Base-by-base conservation (phyloP, 495 filamentous ascomycete genomes). In the Penicillium subrubescens region DNA sequence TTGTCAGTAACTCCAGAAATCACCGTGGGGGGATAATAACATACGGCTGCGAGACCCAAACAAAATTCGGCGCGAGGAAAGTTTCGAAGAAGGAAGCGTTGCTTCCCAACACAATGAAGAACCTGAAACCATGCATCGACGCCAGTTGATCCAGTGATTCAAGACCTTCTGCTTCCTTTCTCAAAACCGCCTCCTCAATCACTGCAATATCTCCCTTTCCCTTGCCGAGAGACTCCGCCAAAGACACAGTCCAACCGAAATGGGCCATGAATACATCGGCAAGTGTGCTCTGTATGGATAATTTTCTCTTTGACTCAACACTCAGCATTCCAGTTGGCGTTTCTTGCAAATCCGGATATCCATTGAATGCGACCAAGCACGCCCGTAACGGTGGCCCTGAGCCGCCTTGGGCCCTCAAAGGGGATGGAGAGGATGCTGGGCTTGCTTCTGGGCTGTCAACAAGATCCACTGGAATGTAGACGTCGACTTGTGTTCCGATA, bases 401-500 rank as follows among this genome's bases (percentile, higher is more conserved):
- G 11, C 27, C 8, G 1, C 5, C 35, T 17, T 27, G 5, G 8
- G 10, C 10, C 14, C 4, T 14, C 19, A 34, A 11, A 37, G 52
- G 31, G 7, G 52, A 25, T 10, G 33, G 7, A 25, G 2, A 25
- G 8, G 19, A 25, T 10, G 23, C 55, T 39, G 37, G 21, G 8
- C 21, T 57, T 57, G 35, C 27, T 37, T 31, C 29, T 23, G 17
- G 58, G 37, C 14, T 27, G 41, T 71, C 85, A 15, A 75, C 55
- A n/a, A 68, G 57, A 23, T 75, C 69, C 14, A 87, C 75, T 0
- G 83, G 83, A 25, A 87, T 71, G 37, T 73, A 75, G 4, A 90
- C 83, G 5, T 80, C 84, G 7, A 87, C 82, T 52, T 86, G 84
- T 0, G 89, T 90, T 0, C 89, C 89, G 4, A 80, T 72, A 2